phyloP scores from a whole-genome alignment of 2,329 filamentous ascomycete species.

The Alternaria angustiovoidea region DNA sequence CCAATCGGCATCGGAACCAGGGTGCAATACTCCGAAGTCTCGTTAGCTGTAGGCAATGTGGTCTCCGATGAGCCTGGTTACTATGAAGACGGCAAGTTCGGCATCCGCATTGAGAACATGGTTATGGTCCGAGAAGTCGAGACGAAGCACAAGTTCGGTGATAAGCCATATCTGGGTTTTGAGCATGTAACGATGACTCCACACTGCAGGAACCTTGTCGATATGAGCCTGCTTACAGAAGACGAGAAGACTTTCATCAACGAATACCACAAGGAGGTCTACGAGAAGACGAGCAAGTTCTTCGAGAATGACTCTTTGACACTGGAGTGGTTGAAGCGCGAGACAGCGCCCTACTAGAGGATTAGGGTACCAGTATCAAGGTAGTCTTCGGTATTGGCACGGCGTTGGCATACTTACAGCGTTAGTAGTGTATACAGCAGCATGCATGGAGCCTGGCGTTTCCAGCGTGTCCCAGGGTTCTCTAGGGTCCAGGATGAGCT shows the following conservation, averaged over 20 bases:
- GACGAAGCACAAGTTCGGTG: slow-evolving; percentile 87
- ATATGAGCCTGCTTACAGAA: slow-evolving; percentile 73
- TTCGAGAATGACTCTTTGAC: slow-evolving; percentile 78
- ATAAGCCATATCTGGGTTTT: slow-evolving; percentile 93
- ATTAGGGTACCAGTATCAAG: slow-evolving; percentile 4
- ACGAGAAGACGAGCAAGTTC: slow-evolving; percentile 79
- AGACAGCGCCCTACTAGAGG: slow-evolving; percentile 69
- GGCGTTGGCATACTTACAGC: slow-evolving; percentile 26
- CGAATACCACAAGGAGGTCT: slow-evolving; percentile 80
- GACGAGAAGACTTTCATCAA: slow-evolving; percentile 88
- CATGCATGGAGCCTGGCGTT: slow-evolving; percentile 27
- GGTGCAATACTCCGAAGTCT: slow-evolving; percentile 88
- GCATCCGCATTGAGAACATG: slow-evolving; percentile 96
- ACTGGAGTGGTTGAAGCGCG: slow-evolving; percentile 81
- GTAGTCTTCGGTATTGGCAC: slow-evolving; percentile 26
- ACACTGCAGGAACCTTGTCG: slow-evolving; percentile 88
- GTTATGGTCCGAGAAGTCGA: slow-evolving; percentile 89
- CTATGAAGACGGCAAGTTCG: slow-evolving; percentile 94
- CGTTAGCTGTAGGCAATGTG: slow-evolving; percentile 90
- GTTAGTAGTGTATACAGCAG: slow-evolving; percentile 17
- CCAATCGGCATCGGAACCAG: slow-evolving; percentile 95
- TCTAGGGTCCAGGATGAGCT: slow-evolving; percentile 16
- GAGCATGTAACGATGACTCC: slow-evolving; percentile 98
- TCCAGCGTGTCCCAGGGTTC: slow-evolving; percentile 11
- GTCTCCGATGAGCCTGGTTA: slow-evolving; percentile 96